These are phyloP conservation scores for Penicillium sp. DNA, from an alignment of 2,329 filamentous ascomycete genomes.

Conservation along the genomic window DNA sequence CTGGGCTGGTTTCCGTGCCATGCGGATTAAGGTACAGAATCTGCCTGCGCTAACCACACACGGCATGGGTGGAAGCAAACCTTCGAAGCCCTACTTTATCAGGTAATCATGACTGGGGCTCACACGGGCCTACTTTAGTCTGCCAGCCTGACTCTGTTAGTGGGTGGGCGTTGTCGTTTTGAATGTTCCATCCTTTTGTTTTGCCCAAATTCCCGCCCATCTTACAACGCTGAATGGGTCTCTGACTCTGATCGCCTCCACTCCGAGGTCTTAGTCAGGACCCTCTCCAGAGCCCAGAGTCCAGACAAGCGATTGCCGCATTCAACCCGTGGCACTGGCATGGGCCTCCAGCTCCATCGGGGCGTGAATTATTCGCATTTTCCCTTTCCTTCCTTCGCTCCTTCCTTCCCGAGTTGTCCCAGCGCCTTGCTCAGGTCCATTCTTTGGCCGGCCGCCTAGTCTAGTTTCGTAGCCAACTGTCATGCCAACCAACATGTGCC, in stretches of 20 bases:
- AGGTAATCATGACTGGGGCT: conserved; percentile 20
- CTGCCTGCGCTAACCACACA: not conserved
- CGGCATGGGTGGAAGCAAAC: not conserved
- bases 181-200: not conserved
- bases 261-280: conserved; percentile 15
- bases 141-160: conserved; percentile 15
- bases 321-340: conserved; percentile 26
- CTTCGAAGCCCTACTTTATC: not conserved
- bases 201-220: not conserved
- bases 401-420: conserved; percentile 23
- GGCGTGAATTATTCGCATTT: not conserved
- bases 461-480: conserved; percentile 44
- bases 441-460: conserved; percentile 21
- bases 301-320: conserved; percentile 11
- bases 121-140: conserved; percentile 22
- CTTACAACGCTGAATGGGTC: conserved; percentile 3
- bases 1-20: not conserved
- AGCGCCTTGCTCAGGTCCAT: conserved; percentile 20
- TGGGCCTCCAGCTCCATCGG: conserved; percentile 8
- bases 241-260: conserved; percentile 20
- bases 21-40: not conserved
- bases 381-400: conserved; percentile 21
- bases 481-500: conserved; percentile 40
- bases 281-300: conserved; percentile 16
- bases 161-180: conserved; percentile 5